These are phyloP conservation scores for Polytrichum formosum DNA, from an alignment of 225 moss, liverwort and hornwort genomes.

Conservation along the genomic window DNA sequence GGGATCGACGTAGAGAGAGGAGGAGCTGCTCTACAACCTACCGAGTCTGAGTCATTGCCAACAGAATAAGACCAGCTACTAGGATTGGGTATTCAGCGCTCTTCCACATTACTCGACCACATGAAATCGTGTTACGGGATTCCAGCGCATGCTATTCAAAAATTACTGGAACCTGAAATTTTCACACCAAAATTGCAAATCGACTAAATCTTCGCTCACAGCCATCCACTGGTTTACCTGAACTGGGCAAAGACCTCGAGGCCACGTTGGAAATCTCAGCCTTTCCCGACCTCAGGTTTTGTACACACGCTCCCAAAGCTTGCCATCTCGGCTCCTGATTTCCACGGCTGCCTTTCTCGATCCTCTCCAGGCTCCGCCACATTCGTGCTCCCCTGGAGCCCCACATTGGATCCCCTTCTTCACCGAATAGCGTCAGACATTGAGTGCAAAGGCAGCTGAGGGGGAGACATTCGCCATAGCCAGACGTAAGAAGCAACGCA, in stretches of 20 bases:
- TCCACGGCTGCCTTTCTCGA: background rate
- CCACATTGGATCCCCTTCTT: slow-evolving; percentile 7
- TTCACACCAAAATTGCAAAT: no score
- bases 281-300: background rate
- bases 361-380: slow-evolving; percentile 7
- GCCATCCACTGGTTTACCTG: background rate
- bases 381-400: slow-evolving; percentile 6
- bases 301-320: background rate
- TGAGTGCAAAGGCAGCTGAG: background rate
- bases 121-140: background rate
- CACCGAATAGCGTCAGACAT: no score
- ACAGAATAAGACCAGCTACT: no score
- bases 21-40: no score
- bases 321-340: background rate
- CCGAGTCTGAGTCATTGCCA: no score
- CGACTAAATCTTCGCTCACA: background rate
- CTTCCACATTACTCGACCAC: no score
- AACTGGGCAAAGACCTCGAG: background rate
- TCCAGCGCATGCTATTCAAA: background rate
- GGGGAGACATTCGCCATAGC: background rate
- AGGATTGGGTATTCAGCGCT: no score
- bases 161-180: no score
- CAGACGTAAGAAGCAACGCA: background rate
- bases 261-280: background rate
- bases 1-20: no score